Evolutionary conservation across 2,329 filamentous ascomycete species (phyloP), one percentile per base, ranked within the genome.

Genomic region (Aspergillus thermomutatus): DNA sequence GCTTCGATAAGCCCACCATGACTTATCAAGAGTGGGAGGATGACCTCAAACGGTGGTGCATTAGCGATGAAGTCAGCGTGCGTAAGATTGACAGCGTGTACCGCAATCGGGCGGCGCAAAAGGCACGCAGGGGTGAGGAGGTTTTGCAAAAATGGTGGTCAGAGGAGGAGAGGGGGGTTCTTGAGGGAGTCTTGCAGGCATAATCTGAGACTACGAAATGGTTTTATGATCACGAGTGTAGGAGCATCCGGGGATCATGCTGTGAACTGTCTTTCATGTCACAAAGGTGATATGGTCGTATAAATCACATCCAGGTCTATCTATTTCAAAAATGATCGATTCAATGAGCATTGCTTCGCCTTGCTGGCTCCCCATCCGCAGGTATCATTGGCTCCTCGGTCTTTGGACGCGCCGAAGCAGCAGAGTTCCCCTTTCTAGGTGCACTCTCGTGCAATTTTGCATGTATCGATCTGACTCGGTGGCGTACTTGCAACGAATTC

Each of bases 401-500:
- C n/a, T n/a, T n/a, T n/a, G n/a, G n/a, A n/a, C n/a, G n/a, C n/a
- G n/a, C n/a, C n/a, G n/a, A n/a, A n/a, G n/a, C n/a, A n/a, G n/a
- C n/a, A n/a, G n/a, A n/a, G n/a, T n/a, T n/a, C n/a, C n/a, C n/a
- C n/a, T n/a, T n/a, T n/a, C n/a, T n/a, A n/a, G n/a, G n/a, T n/a
- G n/a, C n/a, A n/a, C n/a, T n/a, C n/a, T n/a, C n/a, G n/a, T n/a
- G n/a, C n/a, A n/a, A n/a, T 60, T 58, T 23, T 59, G 57, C 66
- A 68, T 68, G 43, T 67, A 68, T 1, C 66, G 64, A 48, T 69
- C 66, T 0, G 72, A 71, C 48, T 75, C 66, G 19, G 66, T 71
- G 26, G 72, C 66, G 52, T 66, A 76, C 52, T 72, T 73, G 56
- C 73, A 75, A 47, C 67, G 68, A 56, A 70, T 66, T 11, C 75